A percentile compares a stretch with the other conserved stretches of the same genome.
phyloP scores from a whole-genome alignment of 768 basidiomycete species.

The Kwoniella newhampshirensis region DNA sequence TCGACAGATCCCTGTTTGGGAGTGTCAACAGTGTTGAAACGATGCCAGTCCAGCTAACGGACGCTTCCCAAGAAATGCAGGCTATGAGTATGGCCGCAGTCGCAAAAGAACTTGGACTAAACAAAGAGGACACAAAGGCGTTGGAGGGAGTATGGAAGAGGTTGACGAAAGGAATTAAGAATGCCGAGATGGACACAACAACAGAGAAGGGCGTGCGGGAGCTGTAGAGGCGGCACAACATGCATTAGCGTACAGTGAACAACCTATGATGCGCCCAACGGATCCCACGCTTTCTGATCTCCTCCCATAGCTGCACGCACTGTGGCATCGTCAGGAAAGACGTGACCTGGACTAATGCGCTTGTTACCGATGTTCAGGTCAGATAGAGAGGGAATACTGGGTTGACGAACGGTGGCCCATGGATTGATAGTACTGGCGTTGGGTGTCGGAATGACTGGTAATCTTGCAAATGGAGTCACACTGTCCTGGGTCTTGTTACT shows the following conservation, averaged over 20 bases:
- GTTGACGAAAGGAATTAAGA: slow-evolving; percentile 14
- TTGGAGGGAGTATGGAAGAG: slow-evolving; percentile 12
- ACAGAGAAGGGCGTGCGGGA: slow-evolving; percentile 17
- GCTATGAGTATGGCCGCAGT: background rate
- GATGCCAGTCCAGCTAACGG: background rate
- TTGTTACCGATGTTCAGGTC: background rate
- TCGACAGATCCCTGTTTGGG: slow-evolving; percentile 1
- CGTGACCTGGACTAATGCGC: background rate
- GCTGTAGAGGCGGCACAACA: background rate
- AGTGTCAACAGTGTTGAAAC: background rate
- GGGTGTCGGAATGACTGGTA: background rate
- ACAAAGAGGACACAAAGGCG: slow-evolving; percentile 2
- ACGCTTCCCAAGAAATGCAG: background rate
- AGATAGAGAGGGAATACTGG: background rate
- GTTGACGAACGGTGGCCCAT: background rate
- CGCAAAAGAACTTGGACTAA: background rate
- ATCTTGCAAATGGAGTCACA: too few relatives aligned
- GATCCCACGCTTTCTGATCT: slow-evolving; percentile 48
- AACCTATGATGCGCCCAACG: slow-evolving; percentile 40
- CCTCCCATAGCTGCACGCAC: slow-evolving; percentile 44
- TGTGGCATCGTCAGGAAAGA: slow-evolving; percentile 8
- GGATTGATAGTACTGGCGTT: slow-evolving; percentile 6
- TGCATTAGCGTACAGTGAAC: background rate
- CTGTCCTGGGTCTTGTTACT: too few relatives aligned
- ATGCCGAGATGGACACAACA: background rate